These are phyloP conservation scores for Ambispora gerdemannii DNA, from an alignment of 192 early-diverging fungal genomes.

Conservation along the genomic window DNA sequence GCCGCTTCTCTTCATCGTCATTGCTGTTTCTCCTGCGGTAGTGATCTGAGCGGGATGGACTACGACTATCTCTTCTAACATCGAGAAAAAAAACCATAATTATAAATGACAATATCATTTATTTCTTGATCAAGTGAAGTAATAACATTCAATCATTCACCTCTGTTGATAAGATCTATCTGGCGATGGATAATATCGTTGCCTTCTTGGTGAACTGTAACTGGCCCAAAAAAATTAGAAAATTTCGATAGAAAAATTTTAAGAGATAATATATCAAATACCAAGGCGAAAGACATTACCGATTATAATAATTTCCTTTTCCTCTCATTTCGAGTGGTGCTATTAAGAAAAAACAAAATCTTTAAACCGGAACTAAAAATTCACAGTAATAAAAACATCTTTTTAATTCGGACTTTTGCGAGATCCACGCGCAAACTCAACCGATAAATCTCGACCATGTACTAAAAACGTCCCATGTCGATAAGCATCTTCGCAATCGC, in stretches of 20 bases:
- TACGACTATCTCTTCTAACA: slow-evolving; percentile 11
- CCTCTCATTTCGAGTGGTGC: slow-evolving; percentile 29
- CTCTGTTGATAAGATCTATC: slow-evolving; percentile 23
- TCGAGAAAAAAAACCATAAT: slow-evolving; percentile 3
- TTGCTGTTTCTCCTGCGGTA: neutral
- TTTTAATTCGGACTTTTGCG: slow-evolving; percentile 6
- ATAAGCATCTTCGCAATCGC: slow-evolving; percentile 26
- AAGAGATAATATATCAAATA: too few species aligned
- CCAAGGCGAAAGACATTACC: too few species aligned
- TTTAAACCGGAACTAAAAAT: neutral
- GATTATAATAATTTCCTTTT: slow-evolving; percentile 11
- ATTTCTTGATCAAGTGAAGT: neutral
- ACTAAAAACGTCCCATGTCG: slow-evolving; percentile 1
- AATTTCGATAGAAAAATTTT: too few species aligned
- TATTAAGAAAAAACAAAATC: neutral
- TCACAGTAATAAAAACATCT: neutral
- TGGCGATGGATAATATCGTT: neutral
- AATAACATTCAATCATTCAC: neutral
- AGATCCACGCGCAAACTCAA: slow-evolving; percentile 25
- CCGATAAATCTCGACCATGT: slow-evolving; percentile 22
- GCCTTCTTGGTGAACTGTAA: neutral
- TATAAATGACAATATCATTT: neutral
- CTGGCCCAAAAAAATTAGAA: neutral
- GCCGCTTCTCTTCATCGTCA: slow-evolving; percentile 8
- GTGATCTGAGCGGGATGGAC: slow-evolving; percentile 1